Evolutionary conservation across 305 asterid genomes (phyloP).

Genomic region (Withania somnifera): DNA sequence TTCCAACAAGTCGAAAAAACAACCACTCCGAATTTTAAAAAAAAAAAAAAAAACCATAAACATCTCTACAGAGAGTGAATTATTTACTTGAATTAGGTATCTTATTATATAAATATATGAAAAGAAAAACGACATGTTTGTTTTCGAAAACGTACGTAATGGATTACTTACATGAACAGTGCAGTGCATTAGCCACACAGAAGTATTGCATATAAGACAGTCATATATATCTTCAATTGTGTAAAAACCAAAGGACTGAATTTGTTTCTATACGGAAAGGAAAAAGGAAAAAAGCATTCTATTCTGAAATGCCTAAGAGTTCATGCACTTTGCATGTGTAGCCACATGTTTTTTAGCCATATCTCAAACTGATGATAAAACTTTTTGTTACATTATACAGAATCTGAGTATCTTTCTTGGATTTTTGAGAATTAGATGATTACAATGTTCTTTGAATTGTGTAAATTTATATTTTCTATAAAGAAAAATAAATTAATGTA

Average conservation of each 20-base stretch:
- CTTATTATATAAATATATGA: too few relatives aligned
- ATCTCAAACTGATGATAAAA: neutral
- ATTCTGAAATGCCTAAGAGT: neutral
- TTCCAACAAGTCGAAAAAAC: too few relatives aligned
- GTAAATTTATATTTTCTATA: neutral
- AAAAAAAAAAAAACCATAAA: too few relatives aligned
- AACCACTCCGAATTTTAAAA: too few relatives aligned
- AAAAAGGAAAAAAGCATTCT: too few relatives aligned
- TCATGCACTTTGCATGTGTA: slow-evolving; percentile 9
- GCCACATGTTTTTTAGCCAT: slow-evolving; percentile 5
- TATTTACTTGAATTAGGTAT: too few relatives aligned
- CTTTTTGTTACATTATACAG: too few relatives aligned
- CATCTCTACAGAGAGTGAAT: too few relatives aligned
- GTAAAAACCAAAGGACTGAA: neutral
- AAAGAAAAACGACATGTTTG: too few relatives aligned
- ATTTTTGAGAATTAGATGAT: neutral
- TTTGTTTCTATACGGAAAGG: neutral
- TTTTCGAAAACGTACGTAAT: neutral
- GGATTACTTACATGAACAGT: neutral
- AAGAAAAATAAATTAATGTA: neutral
- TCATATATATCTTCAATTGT: slow-evolving; percentile 2
- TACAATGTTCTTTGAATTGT: neutral
- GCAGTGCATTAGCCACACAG: neutral
- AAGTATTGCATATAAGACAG: neutral
- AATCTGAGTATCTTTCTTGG: neutral